Evolutionary conservation across 768 basidiomycete genomes (phyloP), one percentile per base, ranked within the genome.

Genomic region (Gautieria morchelliformis): DNA sequence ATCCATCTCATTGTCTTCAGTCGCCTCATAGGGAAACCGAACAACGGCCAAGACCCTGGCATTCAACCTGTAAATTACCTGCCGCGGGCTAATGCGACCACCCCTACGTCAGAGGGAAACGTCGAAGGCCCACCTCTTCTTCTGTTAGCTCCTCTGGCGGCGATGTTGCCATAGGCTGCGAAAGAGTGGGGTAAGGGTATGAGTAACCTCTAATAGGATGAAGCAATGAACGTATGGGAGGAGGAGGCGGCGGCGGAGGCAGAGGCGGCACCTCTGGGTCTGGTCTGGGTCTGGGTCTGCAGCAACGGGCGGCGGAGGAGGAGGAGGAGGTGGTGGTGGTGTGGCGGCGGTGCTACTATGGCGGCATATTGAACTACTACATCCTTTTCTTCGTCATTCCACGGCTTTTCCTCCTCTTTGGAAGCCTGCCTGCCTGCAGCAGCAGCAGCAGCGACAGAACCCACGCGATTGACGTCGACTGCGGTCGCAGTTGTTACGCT

Each of bases 1-100:
- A 57, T 68, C 68, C 74, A 97, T 82, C 67, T 97, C 94, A 64
- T 93, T 93, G 59, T 92, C 88, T 70, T 92, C 90, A 11, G 83
- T 75, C 15, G 87, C 88, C 82, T 87, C 56, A 22, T 8, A 49
- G 19, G 42, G 50, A 14, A 37, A 67, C 62, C 27, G 68, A 51
- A 6, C 62, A 61, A 44, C 64, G 58, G 32, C 56, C 1, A 19
- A 15, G 15, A 30, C 5, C n/a, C 52, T 49, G 44, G 20, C 47
- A 32, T 24, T n/a, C 30, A 20, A 30, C 27, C 8, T 35, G 51
- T 14, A 37, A 37, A 14, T 37, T 37, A 37, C 14, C 4, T 35
- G 9, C 33, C 2, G 20, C 8, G 24, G 48, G 48, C 24, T 52
- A 40, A 12, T 17, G 22, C 5, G 22, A 49, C 4, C 20, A 9